These are phyloP conservation scores for Parathielavia appendiculata DNA, from an alignment of 495 filamentous ascomycete species.

Conservation along the genomic window DNA sequence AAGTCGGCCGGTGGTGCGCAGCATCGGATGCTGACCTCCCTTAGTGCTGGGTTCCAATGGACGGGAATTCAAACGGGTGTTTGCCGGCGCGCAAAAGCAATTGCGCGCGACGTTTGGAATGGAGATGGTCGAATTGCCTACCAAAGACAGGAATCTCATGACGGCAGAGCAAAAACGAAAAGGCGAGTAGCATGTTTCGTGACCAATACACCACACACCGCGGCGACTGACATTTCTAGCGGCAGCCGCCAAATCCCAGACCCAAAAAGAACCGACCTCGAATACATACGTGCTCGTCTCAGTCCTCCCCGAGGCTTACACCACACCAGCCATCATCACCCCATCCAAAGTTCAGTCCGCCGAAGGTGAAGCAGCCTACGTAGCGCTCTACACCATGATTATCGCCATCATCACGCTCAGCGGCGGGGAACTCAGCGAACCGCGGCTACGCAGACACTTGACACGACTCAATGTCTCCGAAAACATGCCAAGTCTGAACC, in stretches of 20 bases:
- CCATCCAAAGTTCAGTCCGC: conserved; percentile 62
- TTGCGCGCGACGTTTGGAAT: conserved; percentile 71
- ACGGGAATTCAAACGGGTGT: conserved; percentile 63
- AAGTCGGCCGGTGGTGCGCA: neutral
- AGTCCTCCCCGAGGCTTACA: conserved; percentile 60
- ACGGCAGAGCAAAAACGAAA: conserved; percentile 66
- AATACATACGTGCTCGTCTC: conserved; percentile 73
- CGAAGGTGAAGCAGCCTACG: conserved; percentile 68
- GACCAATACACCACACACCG: neutral
- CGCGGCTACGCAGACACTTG: conserved; percentile 68
- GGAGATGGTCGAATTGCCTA: conserved; percentile 77
- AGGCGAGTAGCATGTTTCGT: conserved; percentile 14
- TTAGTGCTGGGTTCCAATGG: conserved; percentile 50
- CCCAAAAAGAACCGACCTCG: conserved; percentile 45
- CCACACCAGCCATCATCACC: conserved; percentile 57
- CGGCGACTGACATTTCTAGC: conserved; percentile 3
- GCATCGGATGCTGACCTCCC: conserved; percentile 7
- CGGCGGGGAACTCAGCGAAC: conserved; percentile 66
- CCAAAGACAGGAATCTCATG: conserved; percentile 80
- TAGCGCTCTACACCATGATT: conserved; percentile 72
- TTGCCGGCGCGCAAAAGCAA: conserved; percentile 60
- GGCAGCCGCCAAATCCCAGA: conserved; percentile 40
- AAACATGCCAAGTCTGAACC: conserved; percentile 48
- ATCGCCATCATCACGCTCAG: conserved; percentile 66
- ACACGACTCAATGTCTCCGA: conserved; percentile 68